Percentiles rank a stretch among this genome's conserved stretches.
These are phyloP conservation scores for Chaetomium sp. DNA, from an alignment of 2,329 filamentous ascomycete species.

Conservation along the genomic window DNA sequence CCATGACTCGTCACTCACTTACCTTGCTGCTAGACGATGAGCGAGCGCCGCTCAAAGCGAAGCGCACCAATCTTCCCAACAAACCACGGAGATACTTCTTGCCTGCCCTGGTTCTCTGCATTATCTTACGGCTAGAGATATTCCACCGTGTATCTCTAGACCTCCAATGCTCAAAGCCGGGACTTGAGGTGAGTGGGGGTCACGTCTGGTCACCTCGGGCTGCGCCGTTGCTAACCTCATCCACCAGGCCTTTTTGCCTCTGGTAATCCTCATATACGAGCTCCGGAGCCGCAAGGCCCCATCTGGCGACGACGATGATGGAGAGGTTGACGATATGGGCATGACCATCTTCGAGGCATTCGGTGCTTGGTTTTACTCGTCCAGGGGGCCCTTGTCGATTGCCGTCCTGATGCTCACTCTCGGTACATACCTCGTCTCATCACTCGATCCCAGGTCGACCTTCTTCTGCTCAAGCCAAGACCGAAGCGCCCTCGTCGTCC, in stretches of 20 bases:
- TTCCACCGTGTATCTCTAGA: slow-evolving; percentile 50
- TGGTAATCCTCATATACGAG: slow-evolving; percentile 50
- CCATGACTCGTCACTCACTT: neutral
- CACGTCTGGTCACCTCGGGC: neutral
- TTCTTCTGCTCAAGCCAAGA: slow-evolving; percentile 55
- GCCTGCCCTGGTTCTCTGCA: slow-evolving; percentile 47
- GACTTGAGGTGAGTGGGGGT: slow-evolving; percentile 48
- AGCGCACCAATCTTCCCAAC: slow-evolving; percentile 45
- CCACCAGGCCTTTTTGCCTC: slow-evolving; percentile 50
- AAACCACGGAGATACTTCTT: slow-evolving; percentile 52
- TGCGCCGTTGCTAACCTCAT: neutral
- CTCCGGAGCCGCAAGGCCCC: slow-evolving; percentile 41
- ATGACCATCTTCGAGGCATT: slow-evolving; percentile 53
- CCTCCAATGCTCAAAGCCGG: slow-evolving; percentile 54
- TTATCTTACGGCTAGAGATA: slow-evolving; percentile 52
- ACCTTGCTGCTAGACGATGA: slow-evolving; percentile 33
- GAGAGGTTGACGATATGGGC: slow-evolving; percentile 51
- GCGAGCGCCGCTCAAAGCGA: slow-evolving; percentile 40
- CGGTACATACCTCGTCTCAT: slow-evolving; percentile 47
- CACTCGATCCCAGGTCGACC: slow-evolving; percentile 49
- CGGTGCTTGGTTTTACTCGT: slow-evolving; percentile 49
- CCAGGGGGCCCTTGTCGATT: slow-evolving; percentile 43
- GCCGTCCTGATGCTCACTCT: slow-evolving; percentile 46
- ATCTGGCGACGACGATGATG: slow-evolving; percentile 36
- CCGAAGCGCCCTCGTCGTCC: slow-evolving; percentile 41